Conservation (phyloP, 2,329 filamentous ascomycete genomes). For the Clarireedia sp. region DNA sequence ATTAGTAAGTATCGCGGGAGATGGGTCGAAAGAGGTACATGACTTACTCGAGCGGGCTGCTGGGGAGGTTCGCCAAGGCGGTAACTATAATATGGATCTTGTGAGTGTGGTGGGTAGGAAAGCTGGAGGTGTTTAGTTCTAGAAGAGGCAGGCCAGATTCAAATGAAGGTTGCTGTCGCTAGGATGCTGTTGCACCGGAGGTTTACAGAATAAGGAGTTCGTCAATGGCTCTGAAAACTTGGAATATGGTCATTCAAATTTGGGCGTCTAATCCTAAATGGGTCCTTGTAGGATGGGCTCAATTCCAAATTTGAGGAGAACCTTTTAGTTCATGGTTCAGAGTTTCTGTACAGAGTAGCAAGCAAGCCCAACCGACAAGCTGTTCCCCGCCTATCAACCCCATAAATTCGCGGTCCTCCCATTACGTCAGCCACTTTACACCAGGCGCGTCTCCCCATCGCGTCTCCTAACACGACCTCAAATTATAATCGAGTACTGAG, state of each 20-base stretch:
- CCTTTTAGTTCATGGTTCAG: too few relatives aligned
- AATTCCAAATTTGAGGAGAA: too few relatives aligned
- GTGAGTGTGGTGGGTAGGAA: neutral
- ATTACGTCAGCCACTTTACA: conserved; percentile 9
- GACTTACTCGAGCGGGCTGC: neutral
- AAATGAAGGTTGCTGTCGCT: neutral
- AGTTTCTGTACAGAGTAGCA: neutral
- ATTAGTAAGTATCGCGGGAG: neutral
- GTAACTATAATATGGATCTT: neutral
- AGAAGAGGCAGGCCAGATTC: neutral
- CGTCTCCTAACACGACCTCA: neutral
- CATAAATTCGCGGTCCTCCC: neutral
- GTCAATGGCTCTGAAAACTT: too few relatives aligned
- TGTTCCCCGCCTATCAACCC: neutral
- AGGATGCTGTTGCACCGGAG: neutral
- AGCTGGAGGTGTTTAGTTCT: neutral
- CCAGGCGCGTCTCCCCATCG: conserved; percentile 1
- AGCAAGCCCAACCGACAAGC: neutral
- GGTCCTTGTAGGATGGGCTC: too few relatives aligned
- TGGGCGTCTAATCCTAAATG: too few relatives aligned
- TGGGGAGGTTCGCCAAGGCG: neutral
- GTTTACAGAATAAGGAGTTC: too few relatives aligned
- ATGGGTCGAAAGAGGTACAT: neutral
- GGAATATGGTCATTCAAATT: too few relatives aligned
- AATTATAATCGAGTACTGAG: neutral